Conservation (phyloP, 2,329 filamentous ascomycete species). For the Claviceps spartinae region DNA sequence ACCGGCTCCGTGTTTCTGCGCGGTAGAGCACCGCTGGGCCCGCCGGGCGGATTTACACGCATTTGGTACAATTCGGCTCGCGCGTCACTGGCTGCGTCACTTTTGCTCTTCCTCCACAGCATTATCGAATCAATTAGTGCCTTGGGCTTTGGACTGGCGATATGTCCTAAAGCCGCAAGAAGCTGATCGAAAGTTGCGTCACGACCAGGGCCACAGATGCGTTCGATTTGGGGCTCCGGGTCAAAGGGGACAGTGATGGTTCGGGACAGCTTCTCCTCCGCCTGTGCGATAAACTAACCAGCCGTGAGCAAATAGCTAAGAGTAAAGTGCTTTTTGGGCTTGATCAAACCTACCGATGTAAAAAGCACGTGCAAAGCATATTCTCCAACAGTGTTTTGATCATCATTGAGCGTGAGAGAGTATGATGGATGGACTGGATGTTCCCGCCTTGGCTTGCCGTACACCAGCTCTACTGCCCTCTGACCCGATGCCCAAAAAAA, state of each 20-base stretch:
- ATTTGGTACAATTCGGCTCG: slow-evolving; percentile 43
- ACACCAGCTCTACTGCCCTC: slow-evolving; percentile 45
- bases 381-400: slow-evolving; percentile 89
- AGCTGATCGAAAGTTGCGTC: slow-evolving; percentile 88
- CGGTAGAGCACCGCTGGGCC: slow-evolving; percentile 37
- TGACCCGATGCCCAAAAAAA: slow-evolving; percentile 30
- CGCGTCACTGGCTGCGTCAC: slow-evolving; percentile 67
- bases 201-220: slow-evolving; percentile 78
- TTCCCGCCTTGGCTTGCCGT: slow-evolving; percentile 56
- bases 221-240: slow-evolving; percentile 71
- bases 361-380: slow-evolving; percentile 95
- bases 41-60: slow-evolving; percentile 28
- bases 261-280: slow-evolving; percentile 89
- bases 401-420: slow-evolving; percentile 56
- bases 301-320: slow-evolving; percentile 8
- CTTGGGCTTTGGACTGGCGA: slow-evolving; percentile 87
- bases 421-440: slow-evolving; percentile 64
- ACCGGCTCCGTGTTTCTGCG: slow-evolving; percentile 65
- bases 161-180: slow-evolving; percentile 84
- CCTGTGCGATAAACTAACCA: slow-evolving; percentile 72
- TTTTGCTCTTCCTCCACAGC: slow-evolving; percentile 94
- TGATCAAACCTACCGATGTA: slow-evolving; percentile 53
- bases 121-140: slow-evolving; percentile 94
- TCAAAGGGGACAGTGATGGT: slow-evolving; percentile 71
- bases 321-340: neutral